phyloP scores from a whole-genome alignment of 306 rosid species.

The Delonix regia region DNA sequence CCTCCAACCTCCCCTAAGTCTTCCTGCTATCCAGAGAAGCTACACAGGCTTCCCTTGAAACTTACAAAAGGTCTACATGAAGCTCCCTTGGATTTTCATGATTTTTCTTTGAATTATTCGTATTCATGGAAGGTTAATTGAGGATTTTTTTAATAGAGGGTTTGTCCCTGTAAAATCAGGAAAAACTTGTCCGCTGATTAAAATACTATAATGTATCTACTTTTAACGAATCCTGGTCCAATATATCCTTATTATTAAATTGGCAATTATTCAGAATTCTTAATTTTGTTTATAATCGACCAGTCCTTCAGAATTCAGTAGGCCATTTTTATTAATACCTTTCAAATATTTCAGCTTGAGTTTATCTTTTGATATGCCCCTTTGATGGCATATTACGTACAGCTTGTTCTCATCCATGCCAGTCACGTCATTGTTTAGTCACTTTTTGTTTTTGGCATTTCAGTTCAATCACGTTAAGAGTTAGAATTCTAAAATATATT shows the following conservation, averaged over 20 bases:
- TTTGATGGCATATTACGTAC: background rate
- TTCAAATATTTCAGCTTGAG: background rate
- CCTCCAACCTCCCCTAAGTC: background rate
- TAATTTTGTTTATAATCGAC: background rate
- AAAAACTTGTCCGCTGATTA: too few relatives aligned
- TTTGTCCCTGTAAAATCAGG: too few relatives aligned
- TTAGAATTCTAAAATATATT: background rate
- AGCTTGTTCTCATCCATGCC: background rate
- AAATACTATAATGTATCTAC: too few relatives aligned
- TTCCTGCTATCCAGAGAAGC: too few relatives aligned
- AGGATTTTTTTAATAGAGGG: background rate
- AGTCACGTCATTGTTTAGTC: background rate
- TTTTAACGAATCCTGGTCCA: background rate
- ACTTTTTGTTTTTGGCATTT: background rate
- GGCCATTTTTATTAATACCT: background rate
- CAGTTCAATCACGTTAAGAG: too few relatives aligned
- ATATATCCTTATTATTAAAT: background rate
- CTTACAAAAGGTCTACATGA: background rate
- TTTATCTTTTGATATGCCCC: background rate
- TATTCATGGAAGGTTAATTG: too few relatives aligned
- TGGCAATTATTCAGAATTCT: background rate
- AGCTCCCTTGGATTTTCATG: background rate
- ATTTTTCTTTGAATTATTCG: background rate
- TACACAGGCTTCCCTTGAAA: background rate
- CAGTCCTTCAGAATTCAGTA: background rate